Base-by-base conservation (phyloP, 768 basidiomycete species). In the Leccinum boreale region DNA sequence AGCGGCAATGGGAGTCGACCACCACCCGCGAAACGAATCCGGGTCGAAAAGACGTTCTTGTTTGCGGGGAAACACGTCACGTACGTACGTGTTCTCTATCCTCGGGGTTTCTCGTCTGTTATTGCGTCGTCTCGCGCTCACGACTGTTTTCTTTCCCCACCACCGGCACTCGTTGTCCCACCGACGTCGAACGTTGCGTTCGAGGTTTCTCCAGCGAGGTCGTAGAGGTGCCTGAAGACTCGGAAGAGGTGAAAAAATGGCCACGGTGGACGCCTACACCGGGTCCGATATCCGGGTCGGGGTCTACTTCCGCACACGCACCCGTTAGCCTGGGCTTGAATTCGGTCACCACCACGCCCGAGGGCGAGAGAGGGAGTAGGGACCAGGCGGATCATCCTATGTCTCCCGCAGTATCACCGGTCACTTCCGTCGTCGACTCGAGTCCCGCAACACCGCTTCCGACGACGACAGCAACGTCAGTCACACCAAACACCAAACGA, bases 51-150 rank as follows among this genome's bases (percentile, higher is more conserved):
- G 67, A 79, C 77, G 35, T 89, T 85, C 69, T 69, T 82, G 33
- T 94, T 89, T 65, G 92, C 90, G 1, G 92, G 92, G 23, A 85
- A 93, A 58, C 81, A 86, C 31, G 77, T 87, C 48, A 74, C 79
- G 92, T 93, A 70, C 65, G 87, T 78, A 70, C 65, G 87, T 78
- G 31, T 31, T 5, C 23, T 3, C 11, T 12, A 11, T 46, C 14
- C 12, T 21, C 1, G 17, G 19, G 3, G 10, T 21, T 6, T 45
- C 11, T 17, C 42, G 8, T 48, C 52, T 64, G 0, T 14, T 3
- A 33, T 33, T 36, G 15, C 35, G 35, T 44, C 49, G n/a, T 45
- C 44, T 21, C 44, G 19, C 21, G 12, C 44, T 19, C n/a, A 39
- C 39, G 39, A 39, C n/a, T 39, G 39, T 39, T n/a, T 15, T 3